Conservation (phyloP, 1,284 basidiomycete genomes). For the Pholiota adiposa region DNA sequence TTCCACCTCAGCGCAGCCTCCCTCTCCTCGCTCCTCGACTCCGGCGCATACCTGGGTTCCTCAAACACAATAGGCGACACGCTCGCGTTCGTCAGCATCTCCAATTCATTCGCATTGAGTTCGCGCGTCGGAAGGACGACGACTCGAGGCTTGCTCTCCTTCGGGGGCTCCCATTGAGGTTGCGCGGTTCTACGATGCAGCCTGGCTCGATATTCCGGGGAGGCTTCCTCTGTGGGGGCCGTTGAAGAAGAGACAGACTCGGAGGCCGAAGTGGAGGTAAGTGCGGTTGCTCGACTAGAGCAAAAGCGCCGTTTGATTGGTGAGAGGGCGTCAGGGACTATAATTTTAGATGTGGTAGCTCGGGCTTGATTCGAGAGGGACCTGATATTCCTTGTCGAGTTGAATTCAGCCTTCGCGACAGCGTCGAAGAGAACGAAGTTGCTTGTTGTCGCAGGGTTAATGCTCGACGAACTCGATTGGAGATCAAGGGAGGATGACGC, state of each 20-base stretch:
- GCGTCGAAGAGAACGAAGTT: too few species aligned
- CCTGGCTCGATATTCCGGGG: background rate
- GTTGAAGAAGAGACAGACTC: background rate
- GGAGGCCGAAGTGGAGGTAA: background rate
- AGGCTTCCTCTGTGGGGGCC: background rate
- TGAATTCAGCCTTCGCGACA: too few species aligned
- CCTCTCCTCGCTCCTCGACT: background rate
- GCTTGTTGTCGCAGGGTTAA: too few species aligned
- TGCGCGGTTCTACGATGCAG: background rate
- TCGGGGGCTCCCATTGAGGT: conserved; percentile 1
- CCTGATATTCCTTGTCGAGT: too few species aligned
- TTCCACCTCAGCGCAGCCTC: background rate
- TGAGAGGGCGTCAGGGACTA: too few species aligned
- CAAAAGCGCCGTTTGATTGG: background rate
- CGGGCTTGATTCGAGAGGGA: too few species aligned
- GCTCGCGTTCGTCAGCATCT: background rate
- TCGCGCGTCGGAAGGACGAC: background rate
- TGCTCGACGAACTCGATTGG: too few species aligned
- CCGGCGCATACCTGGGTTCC: background rate
- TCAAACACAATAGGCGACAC: background rate
- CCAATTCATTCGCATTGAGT: background rate
- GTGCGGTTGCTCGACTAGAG: background rate
- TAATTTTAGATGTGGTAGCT: too few species aligned
- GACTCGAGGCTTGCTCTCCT: background rate
- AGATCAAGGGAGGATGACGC: too few species aligned